phyloP scores from a whole-genome alignment of 2,329 filamentous ascomycete genomes.

The Massarina eburnea region DNA sequence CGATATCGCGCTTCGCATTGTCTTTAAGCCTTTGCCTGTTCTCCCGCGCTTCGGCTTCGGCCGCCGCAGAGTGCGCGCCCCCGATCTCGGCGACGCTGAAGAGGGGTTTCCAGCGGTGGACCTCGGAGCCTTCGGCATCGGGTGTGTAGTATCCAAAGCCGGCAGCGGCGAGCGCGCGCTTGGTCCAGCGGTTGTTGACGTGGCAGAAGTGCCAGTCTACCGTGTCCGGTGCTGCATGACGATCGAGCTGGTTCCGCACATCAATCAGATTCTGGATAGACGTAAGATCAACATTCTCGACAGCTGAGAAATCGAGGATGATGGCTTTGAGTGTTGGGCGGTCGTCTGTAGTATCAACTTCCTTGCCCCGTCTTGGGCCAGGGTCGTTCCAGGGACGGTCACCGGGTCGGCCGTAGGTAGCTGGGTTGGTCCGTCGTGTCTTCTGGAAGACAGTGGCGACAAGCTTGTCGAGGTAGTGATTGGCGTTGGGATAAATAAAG shows the following conservation, averaged over 20 bases:
- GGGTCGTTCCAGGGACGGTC: constrained; percentile 97
- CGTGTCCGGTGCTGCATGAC: constrained; percentile 76
- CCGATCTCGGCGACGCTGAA: constrained; percentile 92
- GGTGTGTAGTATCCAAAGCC: constrained; percentile 83
- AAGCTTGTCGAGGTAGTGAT: constrained; percentile 78
- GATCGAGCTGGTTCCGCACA: constrained; percentile 90
- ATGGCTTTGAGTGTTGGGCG: constrained; percentile 79
- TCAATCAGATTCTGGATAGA: constrained; percentile 93
- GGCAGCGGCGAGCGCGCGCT: constrained; percentile 83
- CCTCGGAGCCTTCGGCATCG: constrained; percentile 53
- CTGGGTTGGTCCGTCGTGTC: constrained; percentile 75
- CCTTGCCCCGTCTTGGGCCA: constrained; percentile 65
- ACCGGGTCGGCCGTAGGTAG: constrained; percentile 57
- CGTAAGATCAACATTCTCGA: constrained; percentile 93
- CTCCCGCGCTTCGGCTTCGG: constrained; percentile 66
- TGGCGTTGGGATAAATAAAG: constrained; percentile 95
- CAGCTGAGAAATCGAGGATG: constrained; percentile 90
- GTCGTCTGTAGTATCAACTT: constrained; percentile 44
- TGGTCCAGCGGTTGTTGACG: constrained; percentile 93
- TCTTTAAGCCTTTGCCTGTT: constrained; percentile 50
- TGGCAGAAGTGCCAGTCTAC: constrained; percentile 96
- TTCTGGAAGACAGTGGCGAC: constrained; percentile 50
- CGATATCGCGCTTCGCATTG: constrained; percentile 54
- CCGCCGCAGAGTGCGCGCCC: constrained; percentile 71
- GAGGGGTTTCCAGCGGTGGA: constrained; percentile 83